Conservation (phyloP, 768 basidiomycete species). For the Suillus sp. region DNA sequence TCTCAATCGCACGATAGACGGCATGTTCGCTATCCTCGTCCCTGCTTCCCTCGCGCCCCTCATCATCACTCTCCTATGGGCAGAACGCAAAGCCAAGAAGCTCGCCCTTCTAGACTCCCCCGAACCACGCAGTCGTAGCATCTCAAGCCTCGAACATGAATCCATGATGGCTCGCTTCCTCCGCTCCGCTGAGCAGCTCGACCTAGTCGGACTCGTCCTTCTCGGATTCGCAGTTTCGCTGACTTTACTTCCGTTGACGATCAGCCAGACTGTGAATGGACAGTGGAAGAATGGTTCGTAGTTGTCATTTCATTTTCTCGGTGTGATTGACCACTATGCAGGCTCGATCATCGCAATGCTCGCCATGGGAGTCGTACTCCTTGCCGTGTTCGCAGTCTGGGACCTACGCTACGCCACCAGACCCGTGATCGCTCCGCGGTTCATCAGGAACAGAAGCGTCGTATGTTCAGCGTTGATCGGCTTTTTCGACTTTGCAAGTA, state of each 20-base stretch:
- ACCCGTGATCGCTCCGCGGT: no score
- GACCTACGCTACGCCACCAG: no score
- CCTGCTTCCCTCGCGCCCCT: conserved; percentile 53
- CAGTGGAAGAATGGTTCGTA: conserved; percentile 51
- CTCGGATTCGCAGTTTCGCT: conserved; percentile 52
- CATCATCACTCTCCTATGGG: conserved; percentile 57
- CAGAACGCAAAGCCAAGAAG: conserved; percentile 49
- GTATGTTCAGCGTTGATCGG: no score
- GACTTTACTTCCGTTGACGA: conserved; percentile 57
- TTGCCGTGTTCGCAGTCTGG: no score
- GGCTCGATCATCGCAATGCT: no score
- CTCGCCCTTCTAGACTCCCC: conserved; percentile 31
- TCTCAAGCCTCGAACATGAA: background rate
- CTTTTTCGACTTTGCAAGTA: no score
- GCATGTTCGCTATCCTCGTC: conserved; percentile 60
- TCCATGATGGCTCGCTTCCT: conserved; percentile 16
- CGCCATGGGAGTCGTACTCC: no score
- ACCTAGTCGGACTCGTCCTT: conserved; percentile 52
- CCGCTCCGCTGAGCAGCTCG: conserved; percentile 39
- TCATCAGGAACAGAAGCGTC: no score
- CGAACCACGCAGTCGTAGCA: conserved; percentile 1
- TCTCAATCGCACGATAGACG: conserved; percentile 39
- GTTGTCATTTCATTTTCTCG: background rate
- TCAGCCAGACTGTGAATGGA: conserved; percentile 41
- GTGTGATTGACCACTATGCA: no score